Evolutionary conservation across 305 asterid genomes (phyloP), one percentile per base, ranked within the genome.

Genomic region (Ajuga reptans): DNA sequence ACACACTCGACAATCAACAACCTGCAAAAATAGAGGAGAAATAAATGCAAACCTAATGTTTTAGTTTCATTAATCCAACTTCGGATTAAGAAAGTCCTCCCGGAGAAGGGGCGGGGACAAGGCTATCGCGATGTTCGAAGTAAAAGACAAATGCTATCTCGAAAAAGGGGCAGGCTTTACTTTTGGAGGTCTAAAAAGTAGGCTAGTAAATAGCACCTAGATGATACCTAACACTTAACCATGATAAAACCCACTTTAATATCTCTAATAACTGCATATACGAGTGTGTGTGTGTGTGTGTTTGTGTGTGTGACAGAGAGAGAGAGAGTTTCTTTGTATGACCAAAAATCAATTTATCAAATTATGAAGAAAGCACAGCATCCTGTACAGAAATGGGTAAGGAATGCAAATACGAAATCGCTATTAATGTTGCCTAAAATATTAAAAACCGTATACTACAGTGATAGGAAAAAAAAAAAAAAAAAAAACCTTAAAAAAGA

Each of bases 1-100:
- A 75, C 98, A 92, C 57, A 92, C 90, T 64, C 98, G 89, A 57
- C 98, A 92, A 80, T 92, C 98, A 76, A 88, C 87, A 81, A 92
- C 98, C 98, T 92, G 82, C 59, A 73, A 77, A 76, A 70, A 42
- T 2, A 68, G 53, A 36, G 24, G 4, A 53, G 14, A 31, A 63
- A 65, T 11, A 15, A 15, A 12, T 46, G 49, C 11, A 24, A 21
- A 9, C 10, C 42, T 36, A 33, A 49, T 14, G 16, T 50, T 33
- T 55, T 21, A 10, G 5, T 27, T 56, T 34, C 14, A 16, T 18
- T 50, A 14, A 21, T n/a, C 36, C 67, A 17, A 18, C 18, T 42
- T 39, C 15, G 54, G 18, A 39, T 24, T 31, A 12, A 10, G 47
- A 53, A 29, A 61, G 10, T 7, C 2, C 8, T 37, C 34, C 60